phyloP scores from a whole-genome alignment of 768 basidiomycete genomes.

The Asterophora parasitica region DNA sequence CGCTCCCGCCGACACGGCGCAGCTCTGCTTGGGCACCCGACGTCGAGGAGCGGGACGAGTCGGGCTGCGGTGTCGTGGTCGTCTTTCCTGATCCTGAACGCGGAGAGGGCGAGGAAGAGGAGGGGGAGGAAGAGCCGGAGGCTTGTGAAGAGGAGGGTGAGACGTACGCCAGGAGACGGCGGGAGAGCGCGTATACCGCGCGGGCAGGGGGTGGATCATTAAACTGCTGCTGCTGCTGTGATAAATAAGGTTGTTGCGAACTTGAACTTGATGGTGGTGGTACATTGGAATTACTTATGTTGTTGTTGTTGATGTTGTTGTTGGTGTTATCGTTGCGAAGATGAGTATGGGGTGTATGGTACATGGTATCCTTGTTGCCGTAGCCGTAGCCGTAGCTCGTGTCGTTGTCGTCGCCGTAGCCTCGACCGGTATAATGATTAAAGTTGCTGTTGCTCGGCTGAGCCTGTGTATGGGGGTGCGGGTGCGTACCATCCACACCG shows the following conservation, averaged over 20 bases:
- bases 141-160: constrained; percentile 17
- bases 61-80: constrained; percentile 5
- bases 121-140: constrained; percentile 2
- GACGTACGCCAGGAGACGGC: constrained; percentile 60
- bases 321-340: not conserved
- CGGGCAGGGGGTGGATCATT: constrained; percentile 17
- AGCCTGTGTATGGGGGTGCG: no score
- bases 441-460: no score
- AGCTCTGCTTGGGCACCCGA: constrained; percentile 40
- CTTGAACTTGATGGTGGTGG: no score
- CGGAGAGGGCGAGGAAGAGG: not conserved
- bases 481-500: no score
- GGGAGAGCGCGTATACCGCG: constrained; percentile 59
- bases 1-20: no score
- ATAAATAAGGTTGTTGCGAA: no score
- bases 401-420: not conserved
- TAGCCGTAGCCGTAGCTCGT: not conserved
- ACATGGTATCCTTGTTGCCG: not conserved
- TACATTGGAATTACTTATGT: no score
- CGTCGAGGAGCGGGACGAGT: not conserved
- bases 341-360: not conserved
- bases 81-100: no score
- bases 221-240: no score
- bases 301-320: not conserved
- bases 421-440: no score